Evolutionary conservation across 176 grass and related monocot genomes (phyloP).

Genomic region (Oryza meridionalis): DNA sequence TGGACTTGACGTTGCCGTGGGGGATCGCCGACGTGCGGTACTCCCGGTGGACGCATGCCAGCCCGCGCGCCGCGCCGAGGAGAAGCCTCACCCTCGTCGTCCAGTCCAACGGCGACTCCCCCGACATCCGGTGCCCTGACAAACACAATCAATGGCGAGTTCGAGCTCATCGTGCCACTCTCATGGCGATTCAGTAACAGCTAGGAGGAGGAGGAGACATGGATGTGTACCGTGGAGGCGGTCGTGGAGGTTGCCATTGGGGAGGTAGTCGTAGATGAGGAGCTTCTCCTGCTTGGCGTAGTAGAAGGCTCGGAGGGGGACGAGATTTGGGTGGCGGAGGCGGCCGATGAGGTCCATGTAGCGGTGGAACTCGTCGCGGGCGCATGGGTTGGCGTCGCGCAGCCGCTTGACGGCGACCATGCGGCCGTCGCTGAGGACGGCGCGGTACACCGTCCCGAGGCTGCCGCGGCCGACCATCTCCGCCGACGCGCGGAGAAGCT

Average conservation of each 20-base stretch:
- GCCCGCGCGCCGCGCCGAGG: slow-evolving; percentile 58
- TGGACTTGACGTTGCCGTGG: slow-evolving; percentile 80
- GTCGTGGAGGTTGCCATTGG: slow-evolving; percentile 75
- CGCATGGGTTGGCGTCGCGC: slow-evolving; percentile 70
- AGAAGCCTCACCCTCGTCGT: slow-evolving; percentile 58
- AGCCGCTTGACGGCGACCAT: slow-evolving; percentile 88
- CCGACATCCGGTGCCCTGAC: slow-evolving; percentile 55
- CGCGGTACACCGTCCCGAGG: slow-evolving; percentile 84
- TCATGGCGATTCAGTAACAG: not conserved
- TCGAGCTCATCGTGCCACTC: not conserved
- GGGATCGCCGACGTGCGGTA: slow-evolving; percentile 54
- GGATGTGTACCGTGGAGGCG: slow-evolving; percentile 58
- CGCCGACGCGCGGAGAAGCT: slow-evolving; percentile 82
- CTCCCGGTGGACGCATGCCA: slow-evolving; percentile 68
- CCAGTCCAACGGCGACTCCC: slow-evolving; percentile 68
- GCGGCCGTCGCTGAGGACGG: slow-evolving; percentile 68
- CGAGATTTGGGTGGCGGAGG: slow-evolving; percentile 72
- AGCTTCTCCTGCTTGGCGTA: slow-evolving; percentile 94
- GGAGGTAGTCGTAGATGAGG: slow-evolving; percentile 86
- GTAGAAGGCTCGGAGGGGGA: slow-evolving; percentile 75
- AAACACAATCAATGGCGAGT: not conserved
- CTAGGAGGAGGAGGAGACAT: too few relatives aligned
- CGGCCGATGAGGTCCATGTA: slow-evolving; percentile 96
- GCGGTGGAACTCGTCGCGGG: slow-evolving; percentile 70
- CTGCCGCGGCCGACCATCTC: slow-evolving; percentile 85